phyloP scores from a whole-genome alignment of 2,329 filamentous ascomycete genomes.

The Achaetomium macrosporum region DNA sequence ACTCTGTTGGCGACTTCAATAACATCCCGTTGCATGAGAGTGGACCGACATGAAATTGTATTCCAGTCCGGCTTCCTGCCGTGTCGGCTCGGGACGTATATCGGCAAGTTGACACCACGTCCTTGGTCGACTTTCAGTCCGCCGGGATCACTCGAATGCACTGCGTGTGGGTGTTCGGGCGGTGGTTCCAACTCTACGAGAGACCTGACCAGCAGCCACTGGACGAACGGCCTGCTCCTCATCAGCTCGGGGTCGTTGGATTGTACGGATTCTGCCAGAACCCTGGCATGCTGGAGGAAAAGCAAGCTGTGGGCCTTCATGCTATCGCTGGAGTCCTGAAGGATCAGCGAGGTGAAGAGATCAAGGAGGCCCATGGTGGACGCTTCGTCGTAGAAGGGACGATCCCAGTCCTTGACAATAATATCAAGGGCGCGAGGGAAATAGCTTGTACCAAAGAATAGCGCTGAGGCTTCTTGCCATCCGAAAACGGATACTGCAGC shows the following conservation, averaged over 20 bases:
- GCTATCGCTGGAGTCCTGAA: neutral
- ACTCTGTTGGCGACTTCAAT: slow-evolving; percentile 13
- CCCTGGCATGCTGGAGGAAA: slow-evolving; percentile 6
- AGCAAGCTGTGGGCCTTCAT: neutral
- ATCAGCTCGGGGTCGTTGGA: slow-evolving; percentile 7
- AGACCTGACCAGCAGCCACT: slow-evolving; percentile 16
- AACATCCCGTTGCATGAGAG: slow-evolving; percentile 1
- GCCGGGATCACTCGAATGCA: neutral
- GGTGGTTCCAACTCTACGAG: slow-evolving; percentile 3
- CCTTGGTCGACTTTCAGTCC: slow-evolving; percentile 6
- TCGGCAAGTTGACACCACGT: slow-evolving; percentile 7
- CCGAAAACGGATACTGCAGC: slow-evolving; percentile 8
- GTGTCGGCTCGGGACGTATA: slow-evolving; percentile 15
- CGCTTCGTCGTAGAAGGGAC: slow-evolving; percentile 11
- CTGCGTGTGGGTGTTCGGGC: neutral
- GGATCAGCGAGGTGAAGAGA: slow-evolving; percentile 13
- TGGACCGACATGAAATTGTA: slow-evolving; percentile 5
- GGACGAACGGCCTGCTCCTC: slow-evolving; percentile 16
- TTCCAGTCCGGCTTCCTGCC: slow-evolving; percentile 15
- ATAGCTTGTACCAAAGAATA: slow-evolving; percentile 1
- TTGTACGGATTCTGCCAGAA: slow-evolving; percentile 2
- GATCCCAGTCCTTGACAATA: slow-evolving; percentile 14
- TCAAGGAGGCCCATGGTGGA: slow-evolving; percentile 15
- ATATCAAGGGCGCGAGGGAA: neutral
- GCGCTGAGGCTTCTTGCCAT: neutral